A percentile compares a stretch with the other conserved stretches of the same genome.
phyloP scores from a whole-genome alignment of 257 asterid species.

The Salvia hispanica region DNA sequence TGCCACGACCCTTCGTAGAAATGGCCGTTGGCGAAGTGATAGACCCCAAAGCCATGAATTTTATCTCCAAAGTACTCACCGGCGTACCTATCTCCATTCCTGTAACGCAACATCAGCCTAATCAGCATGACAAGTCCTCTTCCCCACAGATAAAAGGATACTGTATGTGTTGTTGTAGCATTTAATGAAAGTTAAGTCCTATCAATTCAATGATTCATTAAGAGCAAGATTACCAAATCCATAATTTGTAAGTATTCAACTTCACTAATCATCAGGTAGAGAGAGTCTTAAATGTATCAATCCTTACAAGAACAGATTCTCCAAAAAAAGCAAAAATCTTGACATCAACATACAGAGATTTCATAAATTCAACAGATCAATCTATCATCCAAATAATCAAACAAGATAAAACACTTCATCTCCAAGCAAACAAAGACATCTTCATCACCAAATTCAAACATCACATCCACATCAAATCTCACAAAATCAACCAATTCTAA shows the following conservation, averaged over 20 bases:
- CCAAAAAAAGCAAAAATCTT: neutral
- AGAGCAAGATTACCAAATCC: too few relatives aligned
- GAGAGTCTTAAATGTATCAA: neutral
- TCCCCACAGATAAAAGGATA: neutral
- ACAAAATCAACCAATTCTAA: neutral
- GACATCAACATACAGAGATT: neutral
- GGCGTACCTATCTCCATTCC: conserved; percentile 76
- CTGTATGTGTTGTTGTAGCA: conserved; percentile 26
- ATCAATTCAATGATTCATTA: conserved; percentile 22
- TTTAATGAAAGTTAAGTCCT: conserved; percentile 22
- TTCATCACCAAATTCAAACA: conserved; percentile 19
- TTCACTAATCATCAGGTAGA: conserved; percentile 24
- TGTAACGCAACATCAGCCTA: conserved; percentile 30
- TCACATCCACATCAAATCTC: neutral
- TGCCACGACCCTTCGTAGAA: conserved; percentile 89
- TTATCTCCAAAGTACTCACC: conserved; percentile 84
- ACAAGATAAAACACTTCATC: neutral
- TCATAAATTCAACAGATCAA: neutral
- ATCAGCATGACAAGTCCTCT: conserved; percentile 11
- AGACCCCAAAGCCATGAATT: conserved; percentile 81
- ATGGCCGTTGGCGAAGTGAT: conserved; percentile 71
- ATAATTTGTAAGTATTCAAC: conserved; percentile 3
- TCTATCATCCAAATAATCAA: neutral
- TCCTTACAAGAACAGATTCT: neutral
- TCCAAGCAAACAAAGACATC: conserved; percentile 21